These are phyloP conservation scores for Podila clonocystis DNA, from an alignment of 192 early-diverging fungal genomes.

Conservation along the genomic window DNA sequence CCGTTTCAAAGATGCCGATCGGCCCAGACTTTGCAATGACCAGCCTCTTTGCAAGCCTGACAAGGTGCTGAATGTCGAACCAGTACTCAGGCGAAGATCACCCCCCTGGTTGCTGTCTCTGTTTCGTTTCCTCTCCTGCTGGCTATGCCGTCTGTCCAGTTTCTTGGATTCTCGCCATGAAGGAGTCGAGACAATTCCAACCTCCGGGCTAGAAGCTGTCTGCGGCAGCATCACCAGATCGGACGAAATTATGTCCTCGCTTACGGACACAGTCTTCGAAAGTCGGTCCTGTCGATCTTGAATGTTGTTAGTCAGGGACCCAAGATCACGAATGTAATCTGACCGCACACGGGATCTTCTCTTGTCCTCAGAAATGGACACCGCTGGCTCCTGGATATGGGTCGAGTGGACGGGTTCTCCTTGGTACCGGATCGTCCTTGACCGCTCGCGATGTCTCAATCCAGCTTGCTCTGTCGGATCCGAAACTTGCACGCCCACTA, in stretches of 20 bases:
- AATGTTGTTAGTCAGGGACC: slow-evolving; percentile 7
- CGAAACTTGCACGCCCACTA: slow-evolving; percentile 20
- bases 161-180: too few species aligned
- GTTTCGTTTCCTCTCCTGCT: too few species aligned
- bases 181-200: too few species aligned
- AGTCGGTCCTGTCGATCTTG: not conserved
- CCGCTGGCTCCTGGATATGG: not conserved
- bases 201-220: too few species aligned
- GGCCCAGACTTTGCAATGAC: slow-evolving; percentile 18
- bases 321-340: slow-evolving; percentile 39
- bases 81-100: too few species aligned
- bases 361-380: not conserved
- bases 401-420: too few species aligned
- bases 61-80: not conserved
- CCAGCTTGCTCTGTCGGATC: too few species aligned
- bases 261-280: not conserved
- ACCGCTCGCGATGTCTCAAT: too few species aligned
- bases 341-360: slow-evolving; percentile 2
- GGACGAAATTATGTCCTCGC: not conserved
- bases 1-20: slow-evolving; percentile 10
- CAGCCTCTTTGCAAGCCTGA: slow-evolving; percentile 11
- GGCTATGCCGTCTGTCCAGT: too few species aligned
- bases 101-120: too few species aligned
- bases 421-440: not conserved
- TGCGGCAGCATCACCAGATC: too few species aligned